phyloP scores from a whole-genome alignment of 768 basidiomycete species.

The Glaciozyma antarctica region DNA sequence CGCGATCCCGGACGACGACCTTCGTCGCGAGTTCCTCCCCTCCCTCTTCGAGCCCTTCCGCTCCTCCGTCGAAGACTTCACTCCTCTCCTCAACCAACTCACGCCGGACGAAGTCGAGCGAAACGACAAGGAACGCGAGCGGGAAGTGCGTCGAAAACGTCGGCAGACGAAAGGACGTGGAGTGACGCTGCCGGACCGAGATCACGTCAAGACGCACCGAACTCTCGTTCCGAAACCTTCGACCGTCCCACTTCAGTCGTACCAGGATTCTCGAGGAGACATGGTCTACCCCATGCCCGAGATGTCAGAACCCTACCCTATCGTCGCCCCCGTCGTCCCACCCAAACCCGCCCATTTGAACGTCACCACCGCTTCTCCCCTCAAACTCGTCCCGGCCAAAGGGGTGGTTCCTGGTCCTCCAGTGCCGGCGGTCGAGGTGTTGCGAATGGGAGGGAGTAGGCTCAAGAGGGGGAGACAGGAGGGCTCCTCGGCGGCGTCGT shows the following conservation, averaged over 20 bases:
- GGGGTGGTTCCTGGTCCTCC: conserved; percentile 19
- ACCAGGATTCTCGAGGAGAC: conserved; percentile 22
- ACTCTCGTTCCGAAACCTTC: conserved; percentile 63
- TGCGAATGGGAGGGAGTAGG: background rate
- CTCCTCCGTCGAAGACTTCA: conserved; percentile 70
- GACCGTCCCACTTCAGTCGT: conserved; percentile 43
- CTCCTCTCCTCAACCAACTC: conserved; percentile 79
- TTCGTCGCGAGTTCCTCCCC: conserved; percentile 79
- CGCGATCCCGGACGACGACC: conserved; percentile 74
- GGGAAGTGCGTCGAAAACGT: conserved; percentile 69
- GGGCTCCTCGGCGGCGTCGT: conserved; percentile 13
- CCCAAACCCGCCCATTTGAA: conserved; percentile 38
- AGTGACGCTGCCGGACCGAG: conserved; percentile 79
- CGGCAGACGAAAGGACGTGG: conserved; percentile 74
- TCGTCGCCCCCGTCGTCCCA: conserved; percentile 21
- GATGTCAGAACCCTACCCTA: conserved; percentile 34
- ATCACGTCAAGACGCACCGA: conserved; percentile 81
- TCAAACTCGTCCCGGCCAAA: conserved; percentile 8
- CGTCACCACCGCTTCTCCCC: conserved; percentile 51
- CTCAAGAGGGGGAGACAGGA: background rate
- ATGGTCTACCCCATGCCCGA: conserved; percentile 34
- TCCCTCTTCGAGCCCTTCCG: conserved; percentile 59
- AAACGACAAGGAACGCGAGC: conserved; percentile 85
- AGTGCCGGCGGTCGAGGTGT: conserved; percentile 5
- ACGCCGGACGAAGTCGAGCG: conserved; percentile 80